These are phyloP conservation scores for Brassica carinata DNA, from an alignment of 345 rosid genomes.

Conservation along the genomic window DNA sequence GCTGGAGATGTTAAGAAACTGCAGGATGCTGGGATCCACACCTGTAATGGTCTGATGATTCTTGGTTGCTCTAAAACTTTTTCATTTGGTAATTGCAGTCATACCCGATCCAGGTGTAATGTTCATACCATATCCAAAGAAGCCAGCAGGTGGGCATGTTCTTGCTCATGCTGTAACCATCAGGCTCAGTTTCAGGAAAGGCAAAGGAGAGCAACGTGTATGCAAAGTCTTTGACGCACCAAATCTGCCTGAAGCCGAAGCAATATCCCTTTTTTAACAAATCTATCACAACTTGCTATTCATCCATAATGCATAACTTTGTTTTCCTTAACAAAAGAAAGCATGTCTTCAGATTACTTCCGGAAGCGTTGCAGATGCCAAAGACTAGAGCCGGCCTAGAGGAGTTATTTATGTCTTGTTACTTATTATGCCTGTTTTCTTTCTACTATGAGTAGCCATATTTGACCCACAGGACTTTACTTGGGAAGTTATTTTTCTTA, in stretches of 20 bases:
- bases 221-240: constrained; percentile 98
- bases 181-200: constrained; percentile 89
- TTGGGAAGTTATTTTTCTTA: background rate
- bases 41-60: constrained; percentile 97
- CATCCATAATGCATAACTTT: constrained; percentile 21
- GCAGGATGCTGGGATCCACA: constrained; percentile 94
- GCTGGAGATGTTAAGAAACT: constrained; percentile 90
- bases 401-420: background rate
- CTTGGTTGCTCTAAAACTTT: constrained; percentile 5
- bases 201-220: constrained; percentile 86
- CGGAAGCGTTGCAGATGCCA: constrained; percentile 85
- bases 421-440: background rate
- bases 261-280: constrained; percentile 66
- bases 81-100: constrained; percentile 47
- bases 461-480: background rate
- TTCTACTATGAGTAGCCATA: background rate
- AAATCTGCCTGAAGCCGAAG: constrained; percentile 88
- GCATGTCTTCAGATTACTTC: constrained; percentile 71
- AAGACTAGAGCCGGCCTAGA: constrained; percentile 48
- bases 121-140: constrained; percentile 87
- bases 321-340: constrained; percentile 47
- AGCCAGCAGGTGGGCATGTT: constrained; percentile 91
- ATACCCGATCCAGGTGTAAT: constrained; percentile 88
- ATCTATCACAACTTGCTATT: background rate
- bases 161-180: constrained; percentile 87